Evolutionary conservation across 768 basidiomycete species (phyloP), one percentile per base, ranked within the genome.

Genomic region (Trametes cubensis): DNA sequence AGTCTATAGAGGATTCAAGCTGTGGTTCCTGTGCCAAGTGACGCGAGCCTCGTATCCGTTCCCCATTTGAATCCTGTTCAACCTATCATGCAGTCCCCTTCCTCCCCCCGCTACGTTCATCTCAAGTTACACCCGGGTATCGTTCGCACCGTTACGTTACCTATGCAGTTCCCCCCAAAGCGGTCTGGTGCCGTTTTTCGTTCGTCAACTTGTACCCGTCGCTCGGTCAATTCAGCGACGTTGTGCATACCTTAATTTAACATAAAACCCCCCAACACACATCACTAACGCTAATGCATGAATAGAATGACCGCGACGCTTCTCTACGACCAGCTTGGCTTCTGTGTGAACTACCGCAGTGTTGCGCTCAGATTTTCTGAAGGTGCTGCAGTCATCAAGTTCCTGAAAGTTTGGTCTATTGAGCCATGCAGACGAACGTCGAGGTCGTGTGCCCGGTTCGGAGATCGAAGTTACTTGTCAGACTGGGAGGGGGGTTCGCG

Each of bases 151-250:
- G 58, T 57, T 64, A 67, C 66, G 67, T 60, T 67, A 61, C 49
- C 55, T 65, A 58, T 60, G 57, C 62, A 62, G 59, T 63, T 62
- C 61, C 49, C 28, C 46, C 34, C 59, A 42, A 42, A 47, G 61
- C 71, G 71, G 71, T 67, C 70, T 71, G 71, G 70, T 68, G 69
- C 67, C 71, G 70, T 69, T 71, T 64, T 60, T 57, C 58, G 64
- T 67, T 65, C 67, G 63, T 65, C 63, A 68, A 65, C 64, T 66
- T 69, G 70, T 68, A 64, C 45, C 48, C 54, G 69, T 68, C 66
- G 64, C 65, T 66, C 58, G 42, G 62, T 64, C 57, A 63, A 62
- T 61, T 59, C 54, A 69, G 67, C 66, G 70, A 64, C 66, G 55
- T 54, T 67, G 39, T 41, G 23, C 64, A 54, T 58, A 34, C 45